Conservation (phyloP, 148 eudicot genomes). For the Chenopodium berlandieri region DNA sequence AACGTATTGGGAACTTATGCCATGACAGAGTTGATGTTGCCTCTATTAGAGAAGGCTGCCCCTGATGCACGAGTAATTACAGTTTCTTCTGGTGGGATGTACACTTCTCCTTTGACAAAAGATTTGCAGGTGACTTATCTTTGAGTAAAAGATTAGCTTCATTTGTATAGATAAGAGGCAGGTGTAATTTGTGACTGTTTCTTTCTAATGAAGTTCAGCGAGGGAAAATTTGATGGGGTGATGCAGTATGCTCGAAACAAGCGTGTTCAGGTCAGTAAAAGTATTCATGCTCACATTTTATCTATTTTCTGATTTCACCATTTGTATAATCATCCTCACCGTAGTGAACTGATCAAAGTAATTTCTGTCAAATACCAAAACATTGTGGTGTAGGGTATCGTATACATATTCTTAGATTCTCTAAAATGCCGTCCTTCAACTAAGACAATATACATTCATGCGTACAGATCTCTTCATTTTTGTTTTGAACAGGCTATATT, state of each 20-base stretch:
- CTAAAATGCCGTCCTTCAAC: not conserved
- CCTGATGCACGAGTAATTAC: slow-evolving; percentile 94
- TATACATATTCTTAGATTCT: not conserved
- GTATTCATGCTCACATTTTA: not conserved
- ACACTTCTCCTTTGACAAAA: slow-evolving; percentile 64
- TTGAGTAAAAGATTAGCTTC: not conserved
- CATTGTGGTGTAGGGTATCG: not conserved
- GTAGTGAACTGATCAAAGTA: not conserved
- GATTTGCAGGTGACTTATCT: slow-evolving; percentile 66
- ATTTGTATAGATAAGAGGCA: not conserved
- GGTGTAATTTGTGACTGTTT: not conserved
- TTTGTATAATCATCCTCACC: not conserved
- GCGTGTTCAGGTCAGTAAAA: slow-evolving; percentile 67
- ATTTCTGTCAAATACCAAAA: not conserved
- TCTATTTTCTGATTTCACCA: not conserved
- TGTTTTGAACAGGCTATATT: not conserved
- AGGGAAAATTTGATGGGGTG: slow-evolving; percentile 54
- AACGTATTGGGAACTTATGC: slow-evolving; percentile 83
- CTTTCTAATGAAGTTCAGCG: slow-evolving; percentile 54
- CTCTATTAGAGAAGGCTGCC: slow-evolving; percentile 79
- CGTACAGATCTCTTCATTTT: not conserved
- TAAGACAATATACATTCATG: not conserved
- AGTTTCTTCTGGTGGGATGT: slow-evolving; percentile 94
- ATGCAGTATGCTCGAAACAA: slow-evolving; percentile 88
- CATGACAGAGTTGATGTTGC: slow-evolving; percentile 72